Conservation (phyloP, 2,329 filamentous ascomycete species). For the Aspergillus sojae region DNA sequence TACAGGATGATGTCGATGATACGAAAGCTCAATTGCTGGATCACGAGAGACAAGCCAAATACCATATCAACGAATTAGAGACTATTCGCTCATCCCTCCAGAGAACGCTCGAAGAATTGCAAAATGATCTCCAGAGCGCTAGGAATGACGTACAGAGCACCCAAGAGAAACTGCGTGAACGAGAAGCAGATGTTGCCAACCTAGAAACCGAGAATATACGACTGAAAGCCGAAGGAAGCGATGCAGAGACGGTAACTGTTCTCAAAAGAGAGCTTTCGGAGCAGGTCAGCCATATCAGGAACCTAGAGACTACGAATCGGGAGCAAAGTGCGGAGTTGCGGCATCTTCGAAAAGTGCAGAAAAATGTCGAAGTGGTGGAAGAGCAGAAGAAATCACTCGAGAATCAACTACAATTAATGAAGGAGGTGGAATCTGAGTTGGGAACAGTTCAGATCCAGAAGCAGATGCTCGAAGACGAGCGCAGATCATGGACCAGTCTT, state of each 20-base stretch:
- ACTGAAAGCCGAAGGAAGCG: conserved; percentile 82
- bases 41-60: conserved; percentile 66
- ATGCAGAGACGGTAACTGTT: conserved; percentile 80
- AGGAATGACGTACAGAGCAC: conserved; percentile 59
- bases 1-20: conserved; percentile 84
- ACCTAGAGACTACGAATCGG: conserved; percentile 76
- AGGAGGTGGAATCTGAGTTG: conserved; percentile 73
- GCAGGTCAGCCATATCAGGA: conserved; percentile 87
- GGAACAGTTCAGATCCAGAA: conserved; percentile 79
- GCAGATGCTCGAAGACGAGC: conserved; percentile 86
- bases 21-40: conserved; percentile 73
- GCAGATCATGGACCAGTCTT: conserved; percentile 82
- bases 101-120: conserved; percentile 54
- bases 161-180: conserved; percentile 69
- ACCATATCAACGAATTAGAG: conserved; percentile 63
- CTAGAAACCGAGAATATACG: conserved; percentile 82
- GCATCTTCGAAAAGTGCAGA: conserved; percentile 77
- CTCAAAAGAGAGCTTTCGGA: conserved; percentile 88
- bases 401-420: conserved; percentile 73
- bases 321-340: conserved; percentile 80
- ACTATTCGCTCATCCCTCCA: conserved; percentile 62
- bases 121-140: conserved; percentile 58
- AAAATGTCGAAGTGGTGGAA: conserved; percentile 89
- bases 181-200: conserved; percentile 70
- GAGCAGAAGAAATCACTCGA: conserved; percentile 89